Conservation (phyloP, 2,329 filamentous ascomycete genomes). For the Trichoderma koningii region DNA sequence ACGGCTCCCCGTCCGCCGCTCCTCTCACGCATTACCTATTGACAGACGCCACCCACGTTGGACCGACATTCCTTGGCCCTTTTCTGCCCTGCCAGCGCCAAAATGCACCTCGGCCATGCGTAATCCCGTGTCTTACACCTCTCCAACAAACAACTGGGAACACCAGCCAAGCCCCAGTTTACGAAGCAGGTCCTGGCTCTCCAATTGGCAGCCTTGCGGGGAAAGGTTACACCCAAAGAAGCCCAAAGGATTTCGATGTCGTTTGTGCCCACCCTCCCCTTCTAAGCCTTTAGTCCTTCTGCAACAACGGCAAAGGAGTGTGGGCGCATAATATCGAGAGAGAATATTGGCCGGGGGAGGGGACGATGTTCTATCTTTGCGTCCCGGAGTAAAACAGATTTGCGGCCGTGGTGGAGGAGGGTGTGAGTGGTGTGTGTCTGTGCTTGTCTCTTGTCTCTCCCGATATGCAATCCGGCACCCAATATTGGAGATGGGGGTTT, state of each 20-base stretch:
- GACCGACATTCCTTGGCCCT: neutral
- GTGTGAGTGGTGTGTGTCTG: slow-evolving; percentile 1
- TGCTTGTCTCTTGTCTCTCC: neutral
- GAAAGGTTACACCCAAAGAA: neutral
- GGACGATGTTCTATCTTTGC: no score
- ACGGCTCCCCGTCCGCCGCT: neutral
- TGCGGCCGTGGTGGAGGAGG: neutral
- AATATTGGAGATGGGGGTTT: neutral
- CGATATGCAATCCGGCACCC: neutral
- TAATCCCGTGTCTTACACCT: slow-evolving; percentile 7
- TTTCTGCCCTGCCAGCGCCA: no score
- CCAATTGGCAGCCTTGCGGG: slow-evolving; percentile 18
- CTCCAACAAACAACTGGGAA: neutral
- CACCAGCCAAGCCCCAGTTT: slow-evolving; percentile 5
- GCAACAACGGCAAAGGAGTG: neutral
- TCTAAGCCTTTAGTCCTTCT: neutral
- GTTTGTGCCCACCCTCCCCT: slow-evolving; percentile 6
- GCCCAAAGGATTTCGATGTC: slow-evolving; percentile 1
- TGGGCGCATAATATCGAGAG: no score
- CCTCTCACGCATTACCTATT: neutral
- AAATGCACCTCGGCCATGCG: slow-evolving; percentile 9
- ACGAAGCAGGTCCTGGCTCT: neutral
- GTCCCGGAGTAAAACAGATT: no score
- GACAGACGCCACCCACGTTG: neutral
- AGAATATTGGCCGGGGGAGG: no score